phyloP scores from a whole-genome alignment of 257 asterid species.

The Solanum acaule region DNA sequence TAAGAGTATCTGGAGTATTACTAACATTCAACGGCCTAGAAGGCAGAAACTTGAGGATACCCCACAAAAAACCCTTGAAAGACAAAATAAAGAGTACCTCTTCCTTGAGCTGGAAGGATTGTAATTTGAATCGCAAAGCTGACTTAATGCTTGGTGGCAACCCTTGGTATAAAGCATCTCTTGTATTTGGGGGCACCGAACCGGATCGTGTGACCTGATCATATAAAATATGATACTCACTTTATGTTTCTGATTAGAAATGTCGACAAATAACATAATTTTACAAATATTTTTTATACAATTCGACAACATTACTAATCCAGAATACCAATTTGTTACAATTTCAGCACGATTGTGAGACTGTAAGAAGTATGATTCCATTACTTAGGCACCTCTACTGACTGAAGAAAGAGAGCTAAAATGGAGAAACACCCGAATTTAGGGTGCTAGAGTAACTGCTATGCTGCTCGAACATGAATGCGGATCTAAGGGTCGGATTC shows the following conservation, averaged over 20 bases:
- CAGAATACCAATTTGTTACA: not conserved
- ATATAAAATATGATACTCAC: not conserved
- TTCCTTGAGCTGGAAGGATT: conserved; percentile 58
- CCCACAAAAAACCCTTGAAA: not conserved
- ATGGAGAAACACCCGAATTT: not conserved
- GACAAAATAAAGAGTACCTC: conserved; percentile 39
- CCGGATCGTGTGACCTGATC: conserved; percentile 77
- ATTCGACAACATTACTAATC: not conserved
- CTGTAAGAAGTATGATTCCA: not conserved
- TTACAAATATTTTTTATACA: not conserved
- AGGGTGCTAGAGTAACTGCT: not conserved
- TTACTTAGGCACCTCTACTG: not conserved
- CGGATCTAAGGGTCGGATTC: not conserved
- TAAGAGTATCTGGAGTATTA: not conserved
- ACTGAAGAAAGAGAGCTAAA: not conserved
- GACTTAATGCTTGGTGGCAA: conserved; percentile 68
- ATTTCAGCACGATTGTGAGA: not conserved
- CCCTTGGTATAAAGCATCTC: conserved; percentile 85
- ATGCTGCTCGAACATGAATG: not conserved
- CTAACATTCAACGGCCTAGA: not conserved
- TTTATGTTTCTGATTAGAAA: not conserved
- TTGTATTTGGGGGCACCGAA: conserved; percentile 79
- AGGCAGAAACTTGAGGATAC: not conserved
- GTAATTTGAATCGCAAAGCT: conserved; percentile 62
- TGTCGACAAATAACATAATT: not conserved